These are phyloP conservation scores for Ganoderma resinaceum DNA, from an alignment of 1,284 basidiomycete genomes.

Conservation along the genomic window DNA sequence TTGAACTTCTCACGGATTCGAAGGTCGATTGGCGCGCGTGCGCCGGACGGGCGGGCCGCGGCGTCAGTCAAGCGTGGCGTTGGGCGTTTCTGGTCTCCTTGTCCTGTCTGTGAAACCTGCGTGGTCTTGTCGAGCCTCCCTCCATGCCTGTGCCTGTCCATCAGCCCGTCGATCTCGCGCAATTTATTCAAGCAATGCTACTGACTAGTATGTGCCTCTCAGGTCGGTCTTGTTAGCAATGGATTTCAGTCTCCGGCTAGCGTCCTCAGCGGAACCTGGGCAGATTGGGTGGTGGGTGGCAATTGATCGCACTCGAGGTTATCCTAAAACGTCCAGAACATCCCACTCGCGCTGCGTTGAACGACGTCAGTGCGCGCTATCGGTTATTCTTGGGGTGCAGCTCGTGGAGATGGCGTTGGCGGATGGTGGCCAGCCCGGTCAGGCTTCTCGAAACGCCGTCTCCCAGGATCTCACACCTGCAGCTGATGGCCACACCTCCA, in stretches of 20 bases:
- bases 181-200: neutral
- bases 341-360: neutral
- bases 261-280: neutral
- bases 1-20: too few relatives aligned
- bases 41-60: neutral
- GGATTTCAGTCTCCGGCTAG: neutral
- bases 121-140: too few relatives aligned
- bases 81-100: too few relatives aligned
- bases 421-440: neutral
- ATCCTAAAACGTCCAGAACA: neutral
- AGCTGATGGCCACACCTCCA: neutral
- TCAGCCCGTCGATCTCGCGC: neutral
- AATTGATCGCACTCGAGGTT: neutral
- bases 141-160: too few relatives aligned
- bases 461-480: neutral
- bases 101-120: too few relatives aligned
- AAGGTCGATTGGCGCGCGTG: too few relatives aligned
- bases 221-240: neutral
- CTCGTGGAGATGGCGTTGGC: slow-evolving; percentile 2
- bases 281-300: neutral
- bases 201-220: neutral
- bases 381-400: neutral
- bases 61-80: too few relatives aligned
- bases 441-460: neutral
- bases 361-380: neutral